These are phyloP conservation scores for Eudorina sp. DNA, from an alignment of 139 green algal species.

Conservation along the genomic window DNA sequence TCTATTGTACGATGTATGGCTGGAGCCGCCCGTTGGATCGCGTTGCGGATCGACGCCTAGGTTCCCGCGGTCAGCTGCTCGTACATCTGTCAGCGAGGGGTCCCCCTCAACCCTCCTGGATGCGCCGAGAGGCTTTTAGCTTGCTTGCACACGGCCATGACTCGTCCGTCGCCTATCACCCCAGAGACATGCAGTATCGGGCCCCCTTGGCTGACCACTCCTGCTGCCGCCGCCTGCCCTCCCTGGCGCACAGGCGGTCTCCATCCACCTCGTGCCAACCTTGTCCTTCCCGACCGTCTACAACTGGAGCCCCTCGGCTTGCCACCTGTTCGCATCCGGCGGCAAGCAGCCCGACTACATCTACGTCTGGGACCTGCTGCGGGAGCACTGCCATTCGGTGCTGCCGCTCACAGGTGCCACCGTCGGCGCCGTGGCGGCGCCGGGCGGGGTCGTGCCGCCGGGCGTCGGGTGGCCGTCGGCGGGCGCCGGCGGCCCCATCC, in stretches of 20 bases:
- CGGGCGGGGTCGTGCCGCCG: constrained; percentile 8
- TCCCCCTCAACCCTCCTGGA: background rate
- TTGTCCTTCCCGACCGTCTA: constrained; percentile 52
- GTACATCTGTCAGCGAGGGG: background rate
- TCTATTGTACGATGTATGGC: no score
- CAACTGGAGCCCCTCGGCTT: constrained; percentile 48
- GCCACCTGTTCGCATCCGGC: constrained; percentile 65
- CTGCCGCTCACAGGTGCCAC: background rate
- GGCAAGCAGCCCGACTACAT: constrained; percentile 69
- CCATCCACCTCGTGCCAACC: constrained; percentile 53
- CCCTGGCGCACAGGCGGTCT: constrained; percentile 39
- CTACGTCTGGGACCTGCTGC: constrained; percentile 67
- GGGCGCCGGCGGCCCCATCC: background rate
- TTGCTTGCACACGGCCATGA: background rate
- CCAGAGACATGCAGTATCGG: background rate
- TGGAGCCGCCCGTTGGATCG: no score
- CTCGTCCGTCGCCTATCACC: background rate
- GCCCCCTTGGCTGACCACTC: background rate
- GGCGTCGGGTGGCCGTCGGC: constrained; percentile 20
- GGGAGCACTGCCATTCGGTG: constrained; percentile 52
- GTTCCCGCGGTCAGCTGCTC: no score
- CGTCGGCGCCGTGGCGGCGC: background rate
- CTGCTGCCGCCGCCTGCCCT: background rate
- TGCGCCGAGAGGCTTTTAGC: background rate
- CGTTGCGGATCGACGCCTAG: no score